Evolutionary conservation across 768 basidiomycete species (phyloP).

Genomic region (Crucibulum laeve): DNA sequence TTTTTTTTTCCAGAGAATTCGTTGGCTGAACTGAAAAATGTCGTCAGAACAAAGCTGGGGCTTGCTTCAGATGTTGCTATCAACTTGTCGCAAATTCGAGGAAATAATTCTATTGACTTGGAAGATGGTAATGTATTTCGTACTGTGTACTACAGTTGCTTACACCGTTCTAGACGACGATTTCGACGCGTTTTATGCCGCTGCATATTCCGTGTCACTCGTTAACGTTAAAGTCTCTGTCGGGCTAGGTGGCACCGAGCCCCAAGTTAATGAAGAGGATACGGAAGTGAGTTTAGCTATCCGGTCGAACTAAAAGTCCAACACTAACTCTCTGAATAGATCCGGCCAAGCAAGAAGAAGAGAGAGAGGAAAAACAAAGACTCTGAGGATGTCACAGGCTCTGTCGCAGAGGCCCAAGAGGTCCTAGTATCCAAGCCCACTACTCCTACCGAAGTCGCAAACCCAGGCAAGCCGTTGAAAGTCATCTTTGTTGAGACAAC

Average conservation of each 20-base stretch:
- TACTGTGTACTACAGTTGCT: background rate
- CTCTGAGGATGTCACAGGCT: too few relatives aligned
- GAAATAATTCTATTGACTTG: conserved; percentile 54
- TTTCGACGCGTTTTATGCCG: conserved; percentile 64
- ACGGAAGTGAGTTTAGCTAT: too few relatives aligned
- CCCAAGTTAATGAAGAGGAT: too few relatives aligned
- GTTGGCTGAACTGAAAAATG: conserved; percentile 50
- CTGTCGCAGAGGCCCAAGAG: too few relatives aligned
- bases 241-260: background rate
- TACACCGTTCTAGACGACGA: conserved; percentile 56
- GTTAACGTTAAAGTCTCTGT: conserved; percentile 36
- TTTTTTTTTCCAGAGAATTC: conserved; percentile 45
- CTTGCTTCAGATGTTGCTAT: conserved; percentile 33
- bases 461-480: too few relatives aligned
- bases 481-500: too few relatives aligned
- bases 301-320: too few relatives aligned
- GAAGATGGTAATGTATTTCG: conserved; percentile 55
- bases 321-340: too few relatives aligned
- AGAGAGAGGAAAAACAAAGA: too few relatives aligned
- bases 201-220: conserved; percentile 29
- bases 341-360: too few relatives aligned
- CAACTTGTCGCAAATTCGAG: conserved; percentile 48
- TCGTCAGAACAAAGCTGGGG: conserved; percentile 59
- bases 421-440: too few relatives aligned
- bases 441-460: too few relatives aligned